Conservation (phyloP, 352 stramenopile species). For the Pythium plurisporium region DNA sequence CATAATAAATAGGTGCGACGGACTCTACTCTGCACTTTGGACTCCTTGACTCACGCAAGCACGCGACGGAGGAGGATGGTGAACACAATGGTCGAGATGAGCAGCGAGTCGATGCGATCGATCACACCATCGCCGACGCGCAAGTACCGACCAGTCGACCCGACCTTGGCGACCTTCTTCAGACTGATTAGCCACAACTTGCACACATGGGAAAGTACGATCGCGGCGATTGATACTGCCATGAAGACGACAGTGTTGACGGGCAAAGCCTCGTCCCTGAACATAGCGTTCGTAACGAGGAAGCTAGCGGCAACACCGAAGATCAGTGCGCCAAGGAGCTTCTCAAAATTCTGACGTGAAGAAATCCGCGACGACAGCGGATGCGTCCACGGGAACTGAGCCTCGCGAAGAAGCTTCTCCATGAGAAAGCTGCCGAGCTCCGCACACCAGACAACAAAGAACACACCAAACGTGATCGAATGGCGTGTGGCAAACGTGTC, state of each 20-base stretch:
- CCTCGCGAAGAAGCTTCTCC: slow-evolving; percentile 37
- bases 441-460: slow-evolving; percentile 52
- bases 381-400: slow-evolving; percentile 56
- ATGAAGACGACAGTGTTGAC: slow-evolving; percentile 29
- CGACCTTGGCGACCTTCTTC: slow-evolving; percentile 55
- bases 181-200: slow-evolving; percentile 61
- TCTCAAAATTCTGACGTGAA: slow-evolving; percentile 57
- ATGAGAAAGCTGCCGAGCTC: slow-evolving; percentile 52
- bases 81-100: slow-evolving; percentile 58
- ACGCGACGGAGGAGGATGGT: slow-evolving; percentile 9
- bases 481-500: neutral
- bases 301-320: slow-evolving; percentile 36
- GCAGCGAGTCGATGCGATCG: slow-evolving; percentile 51
- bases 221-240: slow-evolving; percentile 30
- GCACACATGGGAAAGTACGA: slow-evolving; percentile 39
- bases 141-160: slow-evolving; percentile 39
- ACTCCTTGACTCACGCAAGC: neutral
- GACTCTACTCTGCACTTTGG: neutral
- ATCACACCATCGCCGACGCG: slow-evolving; percentile 45
- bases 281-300: slow-evolving; percentile 37
- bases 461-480: slow-evolving; percentile 36
- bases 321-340: slow-evolving; percentile 39
- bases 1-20: slow-evolving; percentile 6
- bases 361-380: slow-evolving; percentile 43
- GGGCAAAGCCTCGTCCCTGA: neutral